A percentile compares a stretch with the other conserved stretches of the same genome.
Evolutionary conservation across 495 filamentous ascomycete species (phyloP).

Genomic region (Saxispiralis lemnorum): DNA sequence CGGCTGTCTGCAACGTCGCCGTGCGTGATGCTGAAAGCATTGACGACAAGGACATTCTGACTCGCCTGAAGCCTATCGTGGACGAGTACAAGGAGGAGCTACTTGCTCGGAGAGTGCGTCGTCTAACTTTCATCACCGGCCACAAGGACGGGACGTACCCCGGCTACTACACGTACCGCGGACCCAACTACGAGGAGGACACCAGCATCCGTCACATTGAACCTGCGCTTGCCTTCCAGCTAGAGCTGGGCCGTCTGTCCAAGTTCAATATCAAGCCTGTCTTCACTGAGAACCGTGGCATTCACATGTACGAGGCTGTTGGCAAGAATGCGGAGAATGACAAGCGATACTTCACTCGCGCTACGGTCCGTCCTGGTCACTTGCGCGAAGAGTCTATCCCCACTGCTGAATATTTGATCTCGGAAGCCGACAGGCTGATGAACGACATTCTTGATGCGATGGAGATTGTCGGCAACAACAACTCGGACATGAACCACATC

Average conservation of each 20-base stretch:
- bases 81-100: constrained; percentile 74
- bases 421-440: constrained; percentile 87
- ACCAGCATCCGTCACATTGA: constrained; percentile 91
- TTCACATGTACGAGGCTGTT: constrained; percentile 92
- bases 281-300: constrained; percentile 97
- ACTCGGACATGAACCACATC: constrained; percentile 98
- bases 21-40: constrained; percentile 75
- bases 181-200: constrained; percentile 75
- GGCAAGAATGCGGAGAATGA: constrained; percentile 88
- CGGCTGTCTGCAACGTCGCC: constrained; percentile 79
- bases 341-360: constrained; percentile 94
- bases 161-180: constrained; percentile 94
- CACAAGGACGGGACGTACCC: constrained; percentile 89
- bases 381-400: constrained; percentile 83
- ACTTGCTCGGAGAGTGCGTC: constrained; percentile 58
- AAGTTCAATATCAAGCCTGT: constrained; percentile 97
- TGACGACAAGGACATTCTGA: constrained; percentile 65
- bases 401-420: constrained; percentile 92
- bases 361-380: constrained; percentile 78
- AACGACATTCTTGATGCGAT: constrained; percentile 94
- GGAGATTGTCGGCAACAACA: constrained; percentile 97
- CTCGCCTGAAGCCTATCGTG: constrained; percentile 54
- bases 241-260: constrained; percentile 78
- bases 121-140: constrained; percentile 90
- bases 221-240: constrained; percentile 91